phyloP scores from a whole-genome alignment of 495 filamentous ascomycete species.

The Corynascus novoguineensis region DNA sequence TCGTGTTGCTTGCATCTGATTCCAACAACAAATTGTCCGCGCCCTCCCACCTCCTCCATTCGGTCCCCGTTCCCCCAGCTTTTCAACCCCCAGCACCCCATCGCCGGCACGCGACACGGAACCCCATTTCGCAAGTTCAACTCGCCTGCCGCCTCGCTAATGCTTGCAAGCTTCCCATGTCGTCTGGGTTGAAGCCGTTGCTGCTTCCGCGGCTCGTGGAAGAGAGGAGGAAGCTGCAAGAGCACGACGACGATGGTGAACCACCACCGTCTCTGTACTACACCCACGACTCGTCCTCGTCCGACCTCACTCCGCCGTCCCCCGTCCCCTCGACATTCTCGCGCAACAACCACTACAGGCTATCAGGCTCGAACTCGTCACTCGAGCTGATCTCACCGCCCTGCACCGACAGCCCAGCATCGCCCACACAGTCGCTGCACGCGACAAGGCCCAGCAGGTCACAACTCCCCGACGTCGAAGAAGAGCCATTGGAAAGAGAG shows the following conservation, averaged over 20 bases:
- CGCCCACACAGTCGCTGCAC: constrained; percentile 39
- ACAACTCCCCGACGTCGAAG: constrained; percentile 49
- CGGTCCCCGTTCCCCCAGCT: neutral
- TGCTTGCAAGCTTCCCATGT: constrained; percentile 35
- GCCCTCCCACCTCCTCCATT: constrained; percentile 9
- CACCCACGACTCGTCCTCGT: constrained; percentile 48
- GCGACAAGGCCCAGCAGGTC: constrained; percentile 40
- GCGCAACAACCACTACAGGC: constrained; percentile 50
- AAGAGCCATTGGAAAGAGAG: constrained; percentile 49
- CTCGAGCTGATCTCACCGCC: constrained; percentile 39
- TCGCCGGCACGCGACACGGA: neutral
- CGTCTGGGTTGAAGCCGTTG: constrained; percentile 47
- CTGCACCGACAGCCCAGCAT: constrained; percentile 40
- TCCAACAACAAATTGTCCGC: constrained; percentile 17
- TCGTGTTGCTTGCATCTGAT: neutral
- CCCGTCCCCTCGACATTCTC: constrained; percentile 60
- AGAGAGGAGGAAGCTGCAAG: constrained; percentile 42
- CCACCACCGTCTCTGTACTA: constrained; percentile 26
- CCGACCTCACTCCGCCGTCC: constrained; percentile 54
- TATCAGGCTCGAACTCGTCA: constrained; percentile 49
- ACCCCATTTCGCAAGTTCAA: neutral
- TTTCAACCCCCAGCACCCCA: neutral
- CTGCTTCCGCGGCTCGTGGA: constrained; percentile 49
- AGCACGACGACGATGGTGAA: constrained; percentile 19
- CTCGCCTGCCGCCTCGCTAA: neutral